These are phyloP conservation scores for Lumnitzera racemosa DNA, from an alignment of 345 rosid species.

Conservation along the genomic window DNA sequence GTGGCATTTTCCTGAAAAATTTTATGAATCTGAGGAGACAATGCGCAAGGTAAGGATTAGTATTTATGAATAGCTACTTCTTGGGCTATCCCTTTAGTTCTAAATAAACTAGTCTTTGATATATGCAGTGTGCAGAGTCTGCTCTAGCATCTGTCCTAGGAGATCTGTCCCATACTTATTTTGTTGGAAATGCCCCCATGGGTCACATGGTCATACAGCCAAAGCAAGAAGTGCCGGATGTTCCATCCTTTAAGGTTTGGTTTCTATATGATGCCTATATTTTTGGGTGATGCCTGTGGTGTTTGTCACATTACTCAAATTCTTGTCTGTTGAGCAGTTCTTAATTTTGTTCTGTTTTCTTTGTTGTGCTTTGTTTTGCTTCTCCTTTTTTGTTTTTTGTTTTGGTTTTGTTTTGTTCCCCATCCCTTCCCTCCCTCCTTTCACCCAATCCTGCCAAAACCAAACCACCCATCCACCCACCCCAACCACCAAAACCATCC, in stretches of 20 bases:
- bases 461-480: too few relatives aligned
- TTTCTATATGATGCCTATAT: neutral
- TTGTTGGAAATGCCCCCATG: constrained; percentile 97
- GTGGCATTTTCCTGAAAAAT: constrained; percentile 97
- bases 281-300: too few relatives aligned
- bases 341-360: neutral
- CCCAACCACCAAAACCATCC: too few relatives aligned
- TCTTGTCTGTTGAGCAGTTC: too few relatives aligned
- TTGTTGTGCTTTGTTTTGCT: neutral
- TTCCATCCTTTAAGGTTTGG: constrained; percentile 54
- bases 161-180: constrained; percentile 75
- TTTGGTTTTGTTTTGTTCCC: neutral
- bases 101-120: constrained; percentile 5
- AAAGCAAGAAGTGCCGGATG: constrained; percentile 29
- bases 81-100: neutral
- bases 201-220: constrained; percentile 65
- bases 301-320: too few relatives aligned
- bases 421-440: too few relatives aligned
- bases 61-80: constrained; percentile 1
- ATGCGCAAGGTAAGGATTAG: constrained; percentile 55
- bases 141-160: constrained; percentile 73
- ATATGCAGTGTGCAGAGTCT: constrained; percentile 80
- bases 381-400: neutral
- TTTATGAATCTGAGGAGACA: constrained; percentile 80
- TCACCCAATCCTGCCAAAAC: too few relatives aligned